A percentile compares a stretch with the other conserved stretches of the same genome.
These are phyloP conservation scores for Microthyrium microscopicum DNA, from an alignment of 2,329 filamentous ascomycete species.

Conservation along the genomic window DNA sequence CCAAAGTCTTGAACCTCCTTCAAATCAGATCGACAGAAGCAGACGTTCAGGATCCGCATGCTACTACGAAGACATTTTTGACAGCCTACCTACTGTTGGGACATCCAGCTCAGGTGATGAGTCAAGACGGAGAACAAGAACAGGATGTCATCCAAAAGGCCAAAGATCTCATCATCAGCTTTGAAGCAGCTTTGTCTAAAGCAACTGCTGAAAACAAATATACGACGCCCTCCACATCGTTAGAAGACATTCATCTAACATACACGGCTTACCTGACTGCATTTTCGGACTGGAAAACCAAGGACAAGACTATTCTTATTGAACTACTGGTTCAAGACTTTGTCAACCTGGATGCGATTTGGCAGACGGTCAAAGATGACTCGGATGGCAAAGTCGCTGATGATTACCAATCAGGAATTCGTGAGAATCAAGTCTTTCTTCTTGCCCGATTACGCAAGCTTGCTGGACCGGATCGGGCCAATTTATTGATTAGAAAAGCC, in stretches of 20 bases:
- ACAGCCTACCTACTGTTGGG: slow-evolving; percentile 67
- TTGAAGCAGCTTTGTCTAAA: slow-evolving; percentile 55
- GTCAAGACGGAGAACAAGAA: slow-evolving; percentile 52
- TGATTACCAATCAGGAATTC: slow-evolving; percentile 65
- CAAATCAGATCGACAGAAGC: slow-evolving; percentile 41
- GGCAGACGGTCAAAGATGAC: slow-evolving; percentile 66
- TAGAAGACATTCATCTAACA: slow-evolving; percentile 46
- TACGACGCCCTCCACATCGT: slow-evolving; percentile 44
- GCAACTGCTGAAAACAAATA: slow-evolving; percentile 50
- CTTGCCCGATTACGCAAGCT: slow-evolving; percentile 67
- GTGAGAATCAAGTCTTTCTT: slow-evolving; percentile 64
- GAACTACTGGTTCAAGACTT: slow-evolving; percentile 79
- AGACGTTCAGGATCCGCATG: slow-evolving; percentile 36
- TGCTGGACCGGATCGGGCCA: slow-evolving; percentile 53
- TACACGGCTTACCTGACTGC: slow-evolving; percentile 63
- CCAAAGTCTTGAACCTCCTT: slow-evolving; percentile 48
- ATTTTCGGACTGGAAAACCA: slow-evolving; percentile 70
- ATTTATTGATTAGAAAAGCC: slow-evolving; percentile 56
- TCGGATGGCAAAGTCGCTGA: slow-evolving; percentile 56
- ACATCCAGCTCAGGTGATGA: slow-evolving; percentile 62
- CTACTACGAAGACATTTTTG: slow-evolving; percentile 44
- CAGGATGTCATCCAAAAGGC: slow-evolving; percentile 63
- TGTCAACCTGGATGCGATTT: slow-evolving; percentile 68
- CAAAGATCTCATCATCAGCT: slow-evolving; percentile 59
- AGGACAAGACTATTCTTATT: slow-evolving; percentile 60